Percentiles rank a stretch among this genome's conserved stretches.
phyloP scores from a whole-genome alignment of 2,329 filamentous ascomycete species.

The Helotiales sp. region DNA sequence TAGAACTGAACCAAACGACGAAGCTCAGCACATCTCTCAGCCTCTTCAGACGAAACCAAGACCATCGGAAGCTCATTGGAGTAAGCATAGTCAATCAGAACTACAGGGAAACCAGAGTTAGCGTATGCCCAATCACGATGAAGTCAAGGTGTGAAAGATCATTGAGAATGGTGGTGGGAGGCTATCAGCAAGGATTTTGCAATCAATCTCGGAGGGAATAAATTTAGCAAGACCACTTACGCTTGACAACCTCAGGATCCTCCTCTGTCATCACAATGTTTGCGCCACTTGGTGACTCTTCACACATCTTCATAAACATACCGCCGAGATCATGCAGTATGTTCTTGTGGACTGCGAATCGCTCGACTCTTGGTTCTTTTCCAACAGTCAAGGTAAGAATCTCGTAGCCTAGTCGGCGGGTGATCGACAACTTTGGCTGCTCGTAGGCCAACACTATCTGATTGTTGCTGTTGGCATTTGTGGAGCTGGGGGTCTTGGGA shows the following conservation, averaged over 20 bases:
- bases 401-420: constrained; percentile 27
- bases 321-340: constrained; percentile 14
- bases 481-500: background rate
- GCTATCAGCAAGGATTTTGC: background rate
- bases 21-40: background rate
- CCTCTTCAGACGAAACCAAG: background rate
- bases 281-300: background rate
- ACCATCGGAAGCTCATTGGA: background rate
- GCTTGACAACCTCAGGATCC: constrained; percentile 28
- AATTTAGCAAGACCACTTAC: too few relatives aligned
- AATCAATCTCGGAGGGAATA: background rate
- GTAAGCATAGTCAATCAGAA: background rate
- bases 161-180: too few relatives aligned
- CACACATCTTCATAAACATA: background rate
- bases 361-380: background rate
- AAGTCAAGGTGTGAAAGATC: background rate
- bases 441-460: background rate
- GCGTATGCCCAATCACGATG: background rate
- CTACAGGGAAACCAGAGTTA: background rate
- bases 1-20: constrained; percentile 24
- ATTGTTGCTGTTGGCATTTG: background rate
- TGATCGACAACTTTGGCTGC: constrained; percentile 13
- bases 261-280: background rate
- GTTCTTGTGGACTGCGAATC: constrained; percentile 29
- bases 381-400: constrained; percentile 25